phyloP scores from a whole-genome alignment of 805 yeast genomes.

The Metschnikowia kunwiensis region DNA sequence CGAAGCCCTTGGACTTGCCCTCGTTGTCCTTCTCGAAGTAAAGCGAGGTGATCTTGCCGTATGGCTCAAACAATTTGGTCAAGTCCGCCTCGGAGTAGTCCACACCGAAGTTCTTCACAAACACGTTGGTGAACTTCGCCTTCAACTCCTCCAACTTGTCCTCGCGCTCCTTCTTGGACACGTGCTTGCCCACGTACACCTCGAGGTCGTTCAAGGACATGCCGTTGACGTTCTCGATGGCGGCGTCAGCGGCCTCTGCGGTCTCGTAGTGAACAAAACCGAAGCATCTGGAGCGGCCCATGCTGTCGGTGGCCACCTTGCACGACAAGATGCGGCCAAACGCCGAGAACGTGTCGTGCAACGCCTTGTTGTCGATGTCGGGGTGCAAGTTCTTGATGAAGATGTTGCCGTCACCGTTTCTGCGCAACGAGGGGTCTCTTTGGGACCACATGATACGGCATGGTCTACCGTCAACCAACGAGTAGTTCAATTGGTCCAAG shows the following conservation, averaged over 20 bases:
- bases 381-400: slow-evolving; percentile 98
- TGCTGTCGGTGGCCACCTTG: slow-evolving; percentile 93
- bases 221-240: slow-evolving; percentile 96
- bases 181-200: slow-evolving; percentile 93
- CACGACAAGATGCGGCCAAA: slow-evolving; percentile 95
- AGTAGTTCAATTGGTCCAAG: slow-evolving; percentile 91
- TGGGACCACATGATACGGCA: slow-evolving; percentile 99
- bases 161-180: slow-evolving; percentile 90
- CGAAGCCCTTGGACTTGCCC: slow-evolving; percentile 93
- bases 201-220: slow-evolving; percentile 95
- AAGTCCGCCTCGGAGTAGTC: slow-evolving; percentile 72
- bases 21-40: slow-evolving; percentile 75
- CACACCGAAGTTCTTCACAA: slow-evolving; percentile 81
- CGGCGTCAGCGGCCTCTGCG: slow-evolving; percentile 88
- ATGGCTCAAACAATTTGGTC: slow-evolving; percentile 63
- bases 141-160: slow-evolving; percentile 85
- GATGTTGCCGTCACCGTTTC: slow-evolving; percentile 93
- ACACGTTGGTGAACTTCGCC: slow-evolving; percentile 93
- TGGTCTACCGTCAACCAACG: slow-evolving; percentile 89
- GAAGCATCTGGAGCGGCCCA: slow-evolving; percentile 90
- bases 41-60: slow-evolving; percentile 81
- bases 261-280: slow-evolving; percentile 97
- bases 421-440: slow-evolving; percentile 95
- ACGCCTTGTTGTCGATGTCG: slow-evolving; percentile 96
- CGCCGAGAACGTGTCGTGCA: slow-evolving; percentile 96